A percentile compares a stretch with the other conserved stretches of the same genome.
phyloP scores from a whole-genome alignment of 129 eudicot species.

The Gnaphalium uliginosum region DNA sequence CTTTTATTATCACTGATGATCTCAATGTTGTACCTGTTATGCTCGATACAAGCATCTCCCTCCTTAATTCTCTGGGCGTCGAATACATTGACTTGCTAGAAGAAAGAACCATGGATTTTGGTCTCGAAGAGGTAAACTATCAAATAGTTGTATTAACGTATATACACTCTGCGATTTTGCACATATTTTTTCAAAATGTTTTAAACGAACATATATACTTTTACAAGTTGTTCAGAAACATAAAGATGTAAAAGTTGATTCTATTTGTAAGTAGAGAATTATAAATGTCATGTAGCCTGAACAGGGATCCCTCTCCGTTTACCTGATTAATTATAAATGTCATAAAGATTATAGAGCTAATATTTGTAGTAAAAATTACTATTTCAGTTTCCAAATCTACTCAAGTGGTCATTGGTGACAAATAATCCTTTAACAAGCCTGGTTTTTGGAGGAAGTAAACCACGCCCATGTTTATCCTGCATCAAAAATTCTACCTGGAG shows the following conservation, averaged over 20 bases:
- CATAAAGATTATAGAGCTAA: no score
- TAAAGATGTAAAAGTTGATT: no score
- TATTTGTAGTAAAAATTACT: not conserved
- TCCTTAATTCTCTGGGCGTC: conserved; percentile 41
- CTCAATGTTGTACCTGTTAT: conserved; percentile 32
- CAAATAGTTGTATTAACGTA: not conserved
- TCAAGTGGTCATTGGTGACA: conserved; percentile 37
- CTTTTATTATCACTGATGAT: conserved; percentile 36
- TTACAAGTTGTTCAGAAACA: no score
- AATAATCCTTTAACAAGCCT: conserved; percentile 37
- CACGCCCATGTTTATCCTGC: conserved; percentile 3
- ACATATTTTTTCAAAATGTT: no score
- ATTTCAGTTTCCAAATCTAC: conserved; percentile 36
- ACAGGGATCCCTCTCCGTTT: no score
- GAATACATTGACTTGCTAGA: conserved; percentile 33
- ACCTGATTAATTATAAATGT: no score
- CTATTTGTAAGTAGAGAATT: no score
- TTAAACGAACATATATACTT: no score
- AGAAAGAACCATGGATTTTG: conserved; percentile 16
- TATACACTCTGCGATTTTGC: no score
- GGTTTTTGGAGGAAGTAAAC: conserved; percentile 21
- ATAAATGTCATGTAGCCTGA: no score
- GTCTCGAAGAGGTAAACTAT: conserved; percentile 32
- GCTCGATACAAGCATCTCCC: conserved; percentile 21
- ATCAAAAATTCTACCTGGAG: conserved; percentile 1